Conservation (phyloP, 768 basidiomycete species). For the Termitomyces sp. region DNA sequence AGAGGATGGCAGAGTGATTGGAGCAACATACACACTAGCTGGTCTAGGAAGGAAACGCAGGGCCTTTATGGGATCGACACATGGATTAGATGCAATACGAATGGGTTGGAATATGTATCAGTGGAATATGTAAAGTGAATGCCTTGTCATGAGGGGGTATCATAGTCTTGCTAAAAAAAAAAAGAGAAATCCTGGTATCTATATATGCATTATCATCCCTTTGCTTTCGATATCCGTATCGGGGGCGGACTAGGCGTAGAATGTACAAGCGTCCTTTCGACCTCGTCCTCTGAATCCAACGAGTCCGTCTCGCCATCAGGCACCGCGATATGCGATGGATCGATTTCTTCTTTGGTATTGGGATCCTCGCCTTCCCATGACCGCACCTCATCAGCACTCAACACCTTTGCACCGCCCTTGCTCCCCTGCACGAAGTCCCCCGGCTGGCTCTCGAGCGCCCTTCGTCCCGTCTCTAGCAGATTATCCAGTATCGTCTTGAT, state of each 20-base stretch:
- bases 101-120: no score
- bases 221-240: conserved; percentile 32
- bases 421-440: conserved; percentile 48
- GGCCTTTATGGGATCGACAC: no score
- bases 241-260: conserved; percentile 32
- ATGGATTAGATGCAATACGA: neutral
- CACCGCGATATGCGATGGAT: conserved; percentile 24
- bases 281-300: conserved; percentile 40
- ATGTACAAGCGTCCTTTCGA: conserved; percentile 33
- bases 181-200: conserved; percentile 8
- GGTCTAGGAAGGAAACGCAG: neutral
- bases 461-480: conserved; percentile 56
- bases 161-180: neutral
- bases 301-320: conserved; percentile 8
- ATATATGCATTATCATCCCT: conserved; percentile 22
- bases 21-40: neutral
- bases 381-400: conserved; percentile 70
- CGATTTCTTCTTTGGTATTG: conserved; percentile 7
- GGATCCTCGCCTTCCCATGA: conserved; percentile 36
- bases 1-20: conserved; percentile 46
- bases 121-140: no score
- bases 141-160: conserved; percentile 2
- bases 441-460: conserved; percentile 59
- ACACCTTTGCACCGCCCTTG: conserved; percentile 59
- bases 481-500: conserved; percentile 63